These are phyloP conservation scores for Spongispora temasekensis DNA, from an alignment of 1,284 basidiomycete species.

Conservation along the genomic window DNA sequence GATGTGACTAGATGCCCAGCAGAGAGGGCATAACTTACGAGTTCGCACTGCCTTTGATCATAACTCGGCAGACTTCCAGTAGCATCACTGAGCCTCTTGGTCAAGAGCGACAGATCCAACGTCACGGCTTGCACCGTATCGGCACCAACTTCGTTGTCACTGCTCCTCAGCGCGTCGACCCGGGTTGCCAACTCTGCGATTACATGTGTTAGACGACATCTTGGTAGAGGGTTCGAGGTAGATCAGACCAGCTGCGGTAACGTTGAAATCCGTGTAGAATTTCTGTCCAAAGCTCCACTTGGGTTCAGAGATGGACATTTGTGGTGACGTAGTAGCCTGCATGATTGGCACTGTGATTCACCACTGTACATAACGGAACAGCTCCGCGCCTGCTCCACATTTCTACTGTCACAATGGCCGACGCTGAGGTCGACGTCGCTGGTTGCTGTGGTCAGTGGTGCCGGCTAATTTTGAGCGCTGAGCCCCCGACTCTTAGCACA, in stretches of 20 bases:
- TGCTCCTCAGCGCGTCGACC: constrained; percentile 20
- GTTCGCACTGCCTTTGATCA: constrained; percentile 71
- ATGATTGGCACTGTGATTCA: too few relatives aligned
- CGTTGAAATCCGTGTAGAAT: constrained; percentile 27
- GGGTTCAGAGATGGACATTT: constrained; percentile 25
- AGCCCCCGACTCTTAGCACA: background rate
- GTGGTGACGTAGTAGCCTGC: too few relatives aligned
- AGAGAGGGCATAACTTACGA: constrained; percentile 44
- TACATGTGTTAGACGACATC: constrained; percentile 15
- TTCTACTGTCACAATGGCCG: constrained; percentile 21
- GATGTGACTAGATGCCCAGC: constrained; percentile 12
- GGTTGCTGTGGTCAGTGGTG: constrained; percentile 29
- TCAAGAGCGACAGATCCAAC: constrained; percentile 50
- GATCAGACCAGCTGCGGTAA: constrained; percentile 25
- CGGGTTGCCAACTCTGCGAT: constrained; percentile 29
- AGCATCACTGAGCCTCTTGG: constrained; percentile 62
- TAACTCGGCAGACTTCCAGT: constrained; percentile 66
- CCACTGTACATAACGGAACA: too few relatives aligned
- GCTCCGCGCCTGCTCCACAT: too few relatives aligned
- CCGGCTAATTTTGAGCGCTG: too few relatives aligned
- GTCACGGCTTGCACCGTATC: constrained; percentile 42
- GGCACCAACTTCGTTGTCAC: constrained; percentile 5
- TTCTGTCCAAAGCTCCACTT: constrained; percentile 34
- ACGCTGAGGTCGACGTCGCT: constrained; percentile 4
- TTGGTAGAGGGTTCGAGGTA: background rate